A percentile compares a stretch with the other conserved stretches of the same genome.
Conservation (phyloP, 129 eudicot species). For the Rutidosis leptorrhynchoides region DNA sequence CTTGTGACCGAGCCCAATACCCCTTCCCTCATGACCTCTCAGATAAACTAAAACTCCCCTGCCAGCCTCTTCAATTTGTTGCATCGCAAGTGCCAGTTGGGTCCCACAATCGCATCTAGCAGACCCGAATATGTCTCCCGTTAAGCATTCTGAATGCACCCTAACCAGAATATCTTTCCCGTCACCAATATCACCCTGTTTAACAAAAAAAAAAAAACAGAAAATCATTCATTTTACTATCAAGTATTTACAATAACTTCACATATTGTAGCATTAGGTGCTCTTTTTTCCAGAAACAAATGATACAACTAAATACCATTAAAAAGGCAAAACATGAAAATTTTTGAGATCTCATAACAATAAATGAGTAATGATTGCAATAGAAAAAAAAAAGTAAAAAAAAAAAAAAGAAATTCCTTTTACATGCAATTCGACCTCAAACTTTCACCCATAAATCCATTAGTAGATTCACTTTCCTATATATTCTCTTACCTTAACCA, state of each 20-base stretch:
- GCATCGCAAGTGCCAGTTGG: slow-evolving; percentile 87
- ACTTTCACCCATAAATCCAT: not conserved
- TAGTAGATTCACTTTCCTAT: not conserved
- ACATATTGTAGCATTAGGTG: not conserved
- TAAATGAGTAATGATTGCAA: not conserved
- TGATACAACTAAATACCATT: not conserved
- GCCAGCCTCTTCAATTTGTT: slow-evolving; percentile 50
- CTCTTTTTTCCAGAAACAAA: not conserved
- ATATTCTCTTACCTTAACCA: slow-evolving; percentile 73
- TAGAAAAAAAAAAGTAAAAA: no score
- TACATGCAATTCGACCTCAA: not conserved
- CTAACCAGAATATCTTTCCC: slow-evolving; percentile 56
- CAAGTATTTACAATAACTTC: not conserved
- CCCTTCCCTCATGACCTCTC: slow-evolving; percentile 89
- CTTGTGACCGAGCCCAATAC: slow-evolving; percentile 96
- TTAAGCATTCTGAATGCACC: slow-evolving; percentile 71
- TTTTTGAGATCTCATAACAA: not conserved
- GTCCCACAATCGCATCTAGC: slow-evolving; percentile 97
- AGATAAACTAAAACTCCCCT: slow-evolving; percentile 56
- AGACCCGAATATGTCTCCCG: slow-evolving; percentile 96
- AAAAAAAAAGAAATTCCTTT: no score
- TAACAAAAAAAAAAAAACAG: not conserved
- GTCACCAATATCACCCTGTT: slow-evolving; percentile 55
- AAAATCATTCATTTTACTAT: not conserved
- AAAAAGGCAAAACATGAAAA: not conserved